phyloP scores from a whole-genome alignment of 2,329 filamentous ascomycete genomes.

The Alternaria sp. region DNA sequence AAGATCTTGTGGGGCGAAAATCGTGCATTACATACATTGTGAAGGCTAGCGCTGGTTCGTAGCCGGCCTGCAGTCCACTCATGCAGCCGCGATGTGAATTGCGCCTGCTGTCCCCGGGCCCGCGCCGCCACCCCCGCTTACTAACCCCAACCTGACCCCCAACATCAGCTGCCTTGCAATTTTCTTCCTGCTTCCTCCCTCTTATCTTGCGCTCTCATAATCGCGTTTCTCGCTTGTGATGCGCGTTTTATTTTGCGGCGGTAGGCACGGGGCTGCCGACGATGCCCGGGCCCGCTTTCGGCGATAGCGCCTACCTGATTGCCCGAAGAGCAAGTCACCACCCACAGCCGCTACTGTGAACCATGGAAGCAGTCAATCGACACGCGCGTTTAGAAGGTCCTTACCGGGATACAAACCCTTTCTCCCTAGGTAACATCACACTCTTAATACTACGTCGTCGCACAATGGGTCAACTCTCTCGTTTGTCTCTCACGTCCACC shows the following conservation, averaged over 20 bases:
- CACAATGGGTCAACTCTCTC: neutral
- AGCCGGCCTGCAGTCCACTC: neutral
- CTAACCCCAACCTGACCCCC: neutral
- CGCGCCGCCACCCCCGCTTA: neutral
- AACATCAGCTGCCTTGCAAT: neutral
- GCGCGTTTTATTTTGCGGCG: neutral
- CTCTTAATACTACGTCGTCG: neutral
- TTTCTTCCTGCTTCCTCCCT: neutral
- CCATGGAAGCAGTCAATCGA: neutral
- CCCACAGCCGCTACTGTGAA: neutral
- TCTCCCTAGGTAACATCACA: neutral
- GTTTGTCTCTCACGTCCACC: neutral
- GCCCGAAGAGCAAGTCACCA: neutral
- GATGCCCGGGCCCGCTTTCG: neutral
- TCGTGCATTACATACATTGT: neutral
- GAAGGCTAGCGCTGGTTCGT: neutral
- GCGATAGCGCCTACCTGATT: neutral
- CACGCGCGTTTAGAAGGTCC: neutral
- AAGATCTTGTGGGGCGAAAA: neutral
- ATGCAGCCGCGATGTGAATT: neutral
- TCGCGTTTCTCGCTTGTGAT: neutral
- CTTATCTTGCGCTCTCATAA: neutral
- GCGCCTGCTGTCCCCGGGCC: neutral
- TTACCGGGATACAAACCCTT: slow-evolving; percentile 3
- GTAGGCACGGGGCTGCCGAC: neutral